phyloP scores from a whole-genome alignment of 306 rosid species.

The Cucumis hystrix region DNA sequence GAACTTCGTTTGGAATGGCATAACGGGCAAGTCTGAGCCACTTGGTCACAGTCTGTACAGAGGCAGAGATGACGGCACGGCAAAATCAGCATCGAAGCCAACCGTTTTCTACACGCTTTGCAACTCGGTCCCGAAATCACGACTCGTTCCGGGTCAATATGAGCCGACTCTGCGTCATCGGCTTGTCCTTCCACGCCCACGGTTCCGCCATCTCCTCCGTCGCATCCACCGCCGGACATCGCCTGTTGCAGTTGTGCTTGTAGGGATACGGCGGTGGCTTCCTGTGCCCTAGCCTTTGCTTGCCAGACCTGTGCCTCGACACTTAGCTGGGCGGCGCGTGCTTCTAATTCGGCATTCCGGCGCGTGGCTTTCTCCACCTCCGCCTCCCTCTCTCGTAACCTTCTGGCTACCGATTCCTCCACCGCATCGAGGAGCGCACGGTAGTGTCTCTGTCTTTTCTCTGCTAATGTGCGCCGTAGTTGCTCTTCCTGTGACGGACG shows the following conservation, averaged over 20 bases:
- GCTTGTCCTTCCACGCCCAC: slow-evolving; percentile 37
- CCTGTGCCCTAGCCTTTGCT: slow-evolving; percentile 65
- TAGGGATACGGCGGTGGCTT: slow-evolving; percentile 45
- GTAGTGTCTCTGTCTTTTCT: slow-evolving; percentile 52
- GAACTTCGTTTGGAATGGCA: slow-evolving; percentile 59
- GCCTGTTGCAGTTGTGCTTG: slow-evolving; percentile 78
- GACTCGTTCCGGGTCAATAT: slow-evolving; percentile 62
- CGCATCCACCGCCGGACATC: slow-evolving; percentile 25
- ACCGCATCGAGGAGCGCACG: slow-evolving; percentile 43
- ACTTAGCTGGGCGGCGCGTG: slow-evolving; percentile 79
- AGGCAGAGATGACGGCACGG: slow-evolving; percentile 85
- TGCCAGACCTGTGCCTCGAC: slow-evolving; percentile 72
- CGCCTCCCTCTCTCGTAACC: slow-evolving; percentile 51
- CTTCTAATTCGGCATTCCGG: slow-evolving; percentile 60
- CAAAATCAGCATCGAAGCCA: slow-evolving; percentile 56
- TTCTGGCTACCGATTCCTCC: slow-evolving; percentile 45
- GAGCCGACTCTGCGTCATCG: slow-evolving; percentile 85
- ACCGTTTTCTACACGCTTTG: slow-evolving; percentile 46
- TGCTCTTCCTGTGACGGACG: slow-evolving; percentile 44
- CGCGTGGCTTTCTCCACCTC: slow-evolving; percentile 65
- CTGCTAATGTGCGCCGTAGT: slow-evolving; percentile 47
- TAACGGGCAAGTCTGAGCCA: slow-evolving; percentile 61
- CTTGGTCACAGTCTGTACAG: slow-evolving; percentile 57
- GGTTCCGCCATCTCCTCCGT: slow-evolving; percentile 16
- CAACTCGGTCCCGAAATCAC: slow-evolving; percentile 42